phyloP scores from a whole-genome alignment of 352 stramenopile species.

The Globisporangium recalcitrans region DNA sequence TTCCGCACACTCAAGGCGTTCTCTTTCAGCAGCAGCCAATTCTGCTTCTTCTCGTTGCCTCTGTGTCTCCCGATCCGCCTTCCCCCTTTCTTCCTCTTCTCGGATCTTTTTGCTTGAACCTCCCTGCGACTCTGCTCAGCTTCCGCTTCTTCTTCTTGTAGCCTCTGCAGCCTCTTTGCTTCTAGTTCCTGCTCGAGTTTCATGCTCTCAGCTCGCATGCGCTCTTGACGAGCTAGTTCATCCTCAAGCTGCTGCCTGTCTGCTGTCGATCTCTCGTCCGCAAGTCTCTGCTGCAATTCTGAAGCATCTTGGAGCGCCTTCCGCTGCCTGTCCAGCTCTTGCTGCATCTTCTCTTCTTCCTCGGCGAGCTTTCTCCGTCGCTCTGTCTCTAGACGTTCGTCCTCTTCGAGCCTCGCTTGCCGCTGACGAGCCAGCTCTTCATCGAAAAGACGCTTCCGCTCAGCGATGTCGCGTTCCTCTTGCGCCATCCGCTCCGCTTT shows the following conservation, averaged over 20 bases:
- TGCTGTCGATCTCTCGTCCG: constrained; percentile 10
- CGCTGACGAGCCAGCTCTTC: constrained; percentile 36
- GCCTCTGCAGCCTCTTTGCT: constrained; percentile 7
- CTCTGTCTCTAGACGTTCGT: constrained; percentile 25
- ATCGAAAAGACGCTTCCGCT: constrained; percentile 36
- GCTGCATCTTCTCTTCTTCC: constrained; percentile 29
- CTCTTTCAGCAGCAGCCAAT: not conserved
- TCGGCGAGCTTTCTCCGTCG: constrained; percentile 23
- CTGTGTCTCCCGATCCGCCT: not conserved
- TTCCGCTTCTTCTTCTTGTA: constrained; percentile 24
- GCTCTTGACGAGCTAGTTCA: constrained; percentile 21
- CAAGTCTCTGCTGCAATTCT: constrained; percentile 25
- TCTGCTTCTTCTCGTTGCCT: not conserved
- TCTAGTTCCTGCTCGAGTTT: constrained; percentile 21
- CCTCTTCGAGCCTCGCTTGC: constrained; percentile 30
- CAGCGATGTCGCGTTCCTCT: constrained; percentile 32
- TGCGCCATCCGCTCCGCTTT: constrained; percentile 32
- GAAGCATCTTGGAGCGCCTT: constrained; percentile 26
- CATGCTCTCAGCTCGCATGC: constrained; percentile 14
- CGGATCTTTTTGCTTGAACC: constrained; percentile 1
- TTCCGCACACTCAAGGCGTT: not conserved
- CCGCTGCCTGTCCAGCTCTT: constrained; percentile 30
- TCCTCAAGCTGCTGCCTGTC: constrained; percentile 5
- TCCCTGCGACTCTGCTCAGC: constrained; percentile 22
- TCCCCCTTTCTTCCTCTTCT: constrained; percentile 20